phyloP scores from a whole-genome alignment of 345 rosid genomes.

The Populus ilicifolia region DNA sequence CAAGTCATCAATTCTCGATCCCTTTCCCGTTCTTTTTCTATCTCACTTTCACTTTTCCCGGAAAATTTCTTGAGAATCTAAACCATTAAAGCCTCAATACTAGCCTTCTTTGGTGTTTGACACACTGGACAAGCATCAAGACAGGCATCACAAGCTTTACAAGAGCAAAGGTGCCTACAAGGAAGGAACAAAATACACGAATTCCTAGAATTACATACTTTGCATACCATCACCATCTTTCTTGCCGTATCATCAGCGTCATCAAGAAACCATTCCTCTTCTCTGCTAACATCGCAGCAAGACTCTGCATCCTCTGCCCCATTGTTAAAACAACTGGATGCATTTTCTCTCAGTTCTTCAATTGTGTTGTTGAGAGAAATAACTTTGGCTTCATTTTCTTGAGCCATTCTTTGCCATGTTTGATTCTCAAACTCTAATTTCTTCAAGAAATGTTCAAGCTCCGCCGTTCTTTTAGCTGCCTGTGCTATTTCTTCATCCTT shows the following conservation, averaged over 20 bases:
- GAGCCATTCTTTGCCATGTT: constrained; percentile 36
- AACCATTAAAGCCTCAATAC: constrained; percentile 55
- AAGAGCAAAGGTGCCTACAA: constrained; percentile 86
- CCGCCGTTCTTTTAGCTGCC: constrained; percentile 21
- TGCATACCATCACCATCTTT: constrained; percentile 34
- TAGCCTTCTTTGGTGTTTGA: constrained; percentile 57
- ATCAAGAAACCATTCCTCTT: constrained; percentile 6
- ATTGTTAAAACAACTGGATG: constrained; percentile 29
- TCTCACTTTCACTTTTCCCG: constrained; percentile 21
- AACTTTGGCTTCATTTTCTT: constrained; percentile 34
- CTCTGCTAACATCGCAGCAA: constrained; percentile 33
- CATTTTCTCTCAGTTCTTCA: constrained; percentile 45
- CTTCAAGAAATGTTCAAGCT: constrained; percentile 28
- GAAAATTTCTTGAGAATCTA: constrained; percentile 39
- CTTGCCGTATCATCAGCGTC: neutral
- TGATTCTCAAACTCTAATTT: constrained; percentile 32
- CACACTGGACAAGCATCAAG: constrained; percentile 74
- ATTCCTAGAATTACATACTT: constrained; percentile 42
- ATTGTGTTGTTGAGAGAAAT: constrained; percentile 31
- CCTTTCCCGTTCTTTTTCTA: neutral
- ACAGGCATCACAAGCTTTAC: constrained; percentile 51
- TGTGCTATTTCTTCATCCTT: constrained; percentile 35
- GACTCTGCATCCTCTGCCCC: constrained; percentile 55
- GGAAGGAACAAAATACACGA: constrained; percentile 82
- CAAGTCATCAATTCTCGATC: constrained; percentile 2